phyloP scores from a whole-genome alignment of 1,284 basidiomycete species.

The Ceratorhiza oryzae-sativae region DNA sequence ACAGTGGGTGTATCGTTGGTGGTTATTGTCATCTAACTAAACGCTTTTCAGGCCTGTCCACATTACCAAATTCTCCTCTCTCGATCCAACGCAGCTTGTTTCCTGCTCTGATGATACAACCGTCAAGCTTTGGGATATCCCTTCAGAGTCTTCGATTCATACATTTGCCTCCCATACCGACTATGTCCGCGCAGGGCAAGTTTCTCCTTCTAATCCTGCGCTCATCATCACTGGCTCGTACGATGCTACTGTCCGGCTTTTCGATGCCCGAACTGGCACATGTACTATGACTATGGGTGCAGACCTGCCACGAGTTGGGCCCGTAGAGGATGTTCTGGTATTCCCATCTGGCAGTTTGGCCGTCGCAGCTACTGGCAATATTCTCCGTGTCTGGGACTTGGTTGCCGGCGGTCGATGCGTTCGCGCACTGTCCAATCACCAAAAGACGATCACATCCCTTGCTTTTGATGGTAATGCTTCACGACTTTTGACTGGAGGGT shows the following conservation, averaged over 20 bases:
- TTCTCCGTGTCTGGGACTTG: slow-evolving; percentile 95
- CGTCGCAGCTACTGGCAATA: slow-evolving; percentile 88
- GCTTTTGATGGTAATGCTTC: slow-evolving; percentile 78
- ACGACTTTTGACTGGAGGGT: slow-evolving; percentile 85
- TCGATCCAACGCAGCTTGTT: slow-evolving; percentile 82
- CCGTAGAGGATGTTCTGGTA: slow-evolving; percentile 94
- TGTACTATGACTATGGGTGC: slow-evolving; percentile 85
- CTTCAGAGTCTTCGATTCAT: slow-evolving; percentile 81
- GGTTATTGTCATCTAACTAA: not conserved
- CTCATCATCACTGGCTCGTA: slow-evolving; percentile 94
- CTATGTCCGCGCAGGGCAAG: slow-evolving; percentile 92
- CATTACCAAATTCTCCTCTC: slow-evolving; percentile 88
- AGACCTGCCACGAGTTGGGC: slow-evolving; percentile 59
- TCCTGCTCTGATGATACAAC: slow-evolving; percentile 98
- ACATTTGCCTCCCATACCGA: slow-evolving; percentile 90
- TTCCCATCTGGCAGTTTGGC: slow-evolving; percentile 90
- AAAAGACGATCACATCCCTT: slow-evolving; percentile 94
- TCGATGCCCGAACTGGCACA: slow-evolving; percentile 82
- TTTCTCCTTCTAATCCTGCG: slow-evolving; percentile 83
- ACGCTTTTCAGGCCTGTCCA: slow-evolving; percentile 73
- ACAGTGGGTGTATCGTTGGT: slow-evolving; percentile 57
- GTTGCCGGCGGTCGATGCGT: slow-evolving; percentile 90
- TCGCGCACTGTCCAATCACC: slow-evolving; percentile 92
- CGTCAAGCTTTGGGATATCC: slow-evolving; percentile 93
- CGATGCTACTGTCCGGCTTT: slow-evolving; percentile 89